phyloP scores from a whole-genome alignment of 2,329 filamentous ascomycete genomes.

The Botrytis elliptica region DNA sequence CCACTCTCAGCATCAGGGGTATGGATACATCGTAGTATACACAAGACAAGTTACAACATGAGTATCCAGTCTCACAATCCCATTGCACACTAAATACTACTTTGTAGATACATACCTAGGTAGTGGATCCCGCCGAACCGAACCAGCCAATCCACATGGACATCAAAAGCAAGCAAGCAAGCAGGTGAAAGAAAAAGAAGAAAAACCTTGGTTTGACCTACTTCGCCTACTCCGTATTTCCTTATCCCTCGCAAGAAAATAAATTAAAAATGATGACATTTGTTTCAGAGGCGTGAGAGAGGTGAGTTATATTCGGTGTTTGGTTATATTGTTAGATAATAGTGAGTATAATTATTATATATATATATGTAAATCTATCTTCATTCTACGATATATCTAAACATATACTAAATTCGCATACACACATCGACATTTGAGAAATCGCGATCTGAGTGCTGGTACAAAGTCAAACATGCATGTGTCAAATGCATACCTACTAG shows the following conservation, averaged over 20 bases:
- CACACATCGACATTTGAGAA: too few relatives aligned
- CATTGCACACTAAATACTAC: background rate
- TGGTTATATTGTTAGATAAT: background rate
- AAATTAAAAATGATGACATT: background rate
- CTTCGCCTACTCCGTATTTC: background rate
- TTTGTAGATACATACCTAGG: background rate
- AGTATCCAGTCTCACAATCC: background rate
- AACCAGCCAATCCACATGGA: background rate
- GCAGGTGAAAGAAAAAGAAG: background rate
- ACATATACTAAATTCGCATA: background rate
- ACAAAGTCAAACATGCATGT: too few relatives aligned
- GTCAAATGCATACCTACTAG: too few relatives aligned
- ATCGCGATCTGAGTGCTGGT: too few relatives aligned
- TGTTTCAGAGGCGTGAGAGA: background rate
- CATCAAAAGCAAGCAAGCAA: background rate
- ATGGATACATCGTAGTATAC: background rate
- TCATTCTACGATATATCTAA: too few relatives aligned
- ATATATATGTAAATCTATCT: background rate
- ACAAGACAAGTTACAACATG: background rate
- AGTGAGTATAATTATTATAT: background rate
- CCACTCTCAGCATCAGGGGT: background rate
- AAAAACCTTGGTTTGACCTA: background rate
- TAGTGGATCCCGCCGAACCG: background rate
- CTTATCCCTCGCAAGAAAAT: background rate
- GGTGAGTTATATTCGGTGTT: background rate